Conservation (phyloP, 164 flowering plant genomes). For the Protea cynaroides region DNA sequence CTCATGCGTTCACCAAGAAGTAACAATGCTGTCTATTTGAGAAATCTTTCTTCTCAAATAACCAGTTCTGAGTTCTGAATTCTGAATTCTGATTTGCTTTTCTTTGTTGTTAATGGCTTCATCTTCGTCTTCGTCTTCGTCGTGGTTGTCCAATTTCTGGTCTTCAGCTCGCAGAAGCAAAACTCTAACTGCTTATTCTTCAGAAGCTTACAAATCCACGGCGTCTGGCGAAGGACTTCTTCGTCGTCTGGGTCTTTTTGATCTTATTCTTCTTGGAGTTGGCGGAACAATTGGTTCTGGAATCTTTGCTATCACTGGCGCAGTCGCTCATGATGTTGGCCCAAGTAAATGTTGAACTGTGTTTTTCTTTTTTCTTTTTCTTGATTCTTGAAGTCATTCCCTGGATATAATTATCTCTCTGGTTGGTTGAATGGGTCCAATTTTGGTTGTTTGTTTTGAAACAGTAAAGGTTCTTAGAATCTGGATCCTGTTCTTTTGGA, state of each 20-base stretch:
- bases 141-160: conserved; percentile 29
- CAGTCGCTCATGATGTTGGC: conserved; percentile 94
- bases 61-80: too few relatives aligned
- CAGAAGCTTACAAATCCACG: conserved; percentile 12
- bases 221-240: conserved; percentile 45
- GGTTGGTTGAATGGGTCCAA: too few relatives aligned
- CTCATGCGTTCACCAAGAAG: too few relatives aligned
- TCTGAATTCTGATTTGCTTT: too few relatives aligned
- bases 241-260: conserved; percentile 79
- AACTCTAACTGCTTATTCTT: conserved; percentile 15
- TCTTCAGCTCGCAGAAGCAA: conserved; percentile 40
- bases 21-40: too few relatives aligned
- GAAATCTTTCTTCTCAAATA: too few relatives aligned
- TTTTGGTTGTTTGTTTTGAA: too few relatives aligned
- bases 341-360: conserved; percentile 42
- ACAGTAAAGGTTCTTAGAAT: too few relatives aligned
- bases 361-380: background rate
- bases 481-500: too few relatives aligned
- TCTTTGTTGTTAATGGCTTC: background rate
- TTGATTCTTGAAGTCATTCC: too few relatives aligned
- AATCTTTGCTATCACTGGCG: conserved; percentile 93
- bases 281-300: conserved; percentile 99
- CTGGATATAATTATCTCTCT: too few relatives aligned
- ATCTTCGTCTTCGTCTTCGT: conserved; percentile 11
- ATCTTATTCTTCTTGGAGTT: conserved; percentile 75